Evolutionary conservation across 2,329 filamentous ascomycete species (phyloP), one percentile per base, ranked within the genome.

Genomic region (Exophiala calicioides): DNA sequence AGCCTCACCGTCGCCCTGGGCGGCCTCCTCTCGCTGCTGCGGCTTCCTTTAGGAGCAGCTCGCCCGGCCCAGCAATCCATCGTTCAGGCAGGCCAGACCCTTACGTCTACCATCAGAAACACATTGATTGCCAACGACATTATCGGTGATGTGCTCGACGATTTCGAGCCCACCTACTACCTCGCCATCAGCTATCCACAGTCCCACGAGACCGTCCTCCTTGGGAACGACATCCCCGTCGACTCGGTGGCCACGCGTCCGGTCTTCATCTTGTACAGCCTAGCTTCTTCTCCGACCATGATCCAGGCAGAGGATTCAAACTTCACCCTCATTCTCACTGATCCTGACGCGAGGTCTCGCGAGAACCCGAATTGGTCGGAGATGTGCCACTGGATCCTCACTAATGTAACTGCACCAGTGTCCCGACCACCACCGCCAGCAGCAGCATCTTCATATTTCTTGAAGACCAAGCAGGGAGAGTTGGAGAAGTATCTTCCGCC

Each of bases 311-410:
- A 50, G 10, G 61, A 67, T 33, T 47, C 55, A 10, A 56, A 51
- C 29, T 74, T 78, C 47, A 73, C 73, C 3, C 51, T 81, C 39
- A 69, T 72, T 8, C 65, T 81, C 3, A 80, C 78, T 1, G 78
- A 82, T 57, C 79, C 79, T 0, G 78, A 82, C 61, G 78, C 78
- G n/a, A 77, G 75, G 2, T 75, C 71, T 6, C 71, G 72, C 32
- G 63, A 73, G 1, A 61, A 81, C 50, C 77, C 78, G 1, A 67
- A 76, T 44, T 80, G 76, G 76, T 70, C 68, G 15, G 74, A 82
- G 52, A 74, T 81, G 64, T 81, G 77, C 58, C 79, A 81, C 59
- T 81, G 77, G 77, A 63, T 69, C 52, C 55, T 62, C 1, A 59
- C 56, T 20, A 62, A 62, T 30, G 37, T 64, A 34, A 60, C 59